Evolutionary conservation across 129 eudicot species (phyloP).

Genomic region (Deinandra increscens): DNA sequence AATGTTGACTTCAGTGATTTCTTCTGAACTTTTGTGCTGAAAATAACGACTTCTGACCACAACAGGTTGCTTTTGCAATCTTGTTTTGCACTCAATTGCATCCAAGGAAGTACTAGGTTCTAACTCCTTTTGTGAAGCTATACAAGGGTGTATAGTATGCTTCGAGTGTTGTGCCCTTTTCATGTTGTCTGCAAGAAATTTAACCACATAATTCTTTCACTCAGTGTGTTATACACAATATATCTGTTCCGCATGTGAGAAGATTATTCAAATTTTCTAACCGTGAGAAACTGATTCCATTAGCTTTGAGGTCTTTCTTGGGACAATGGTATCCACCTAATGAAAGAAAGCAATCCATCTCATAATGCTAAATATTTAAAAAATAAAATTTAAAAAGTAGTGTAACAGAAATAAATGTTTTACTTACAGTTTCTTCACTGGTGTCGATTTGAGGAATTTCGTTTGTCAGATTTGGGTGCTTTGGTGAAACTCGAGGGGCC

Average conservation of each 20-base stretch:
- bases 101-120: constrained; percentile 25
- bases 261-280: constrained; percentile 29
- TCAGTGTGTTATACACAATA: background rate
- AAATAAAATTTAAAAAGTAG: background rate
- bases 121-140: constrained; percentile 44
- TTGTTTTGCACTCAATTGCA: constrained; percentile 31
- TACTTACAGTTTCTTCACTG: constrained; percentile 36
- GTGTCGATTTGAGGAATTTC: constrained; percentile 20
- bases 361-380: background rate
- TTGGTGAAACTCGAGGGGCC: constrained; percentile 72
- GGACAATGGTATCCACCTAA: constrained; percentile 37
- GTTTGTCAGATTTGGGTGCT: constrained; percentile 33
- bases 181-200: constrained; percentile 15
- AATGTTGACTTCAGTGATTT: constrained; percentile 17
- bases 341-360: constrained; percentile 17
- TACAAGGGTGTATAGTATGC: constrained; percentile 57
- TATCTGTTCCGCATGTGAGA: background rate
- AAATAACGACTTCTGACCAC: constrained; percentile 59
- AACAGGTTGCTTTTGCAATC: constrained; percentile 32
- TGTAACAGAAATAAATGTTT: constrained; percentile 8
- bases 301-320: constrained; percentile 25
- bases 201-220: constrained; percentile 9
- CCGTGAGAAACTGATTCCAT: constrained; percentile 39
- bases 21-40: constrained; percentile 36
- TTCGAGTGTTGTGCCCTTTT: constrained; percentile 32